Base-by-base conservation (phyloP, 805 yeast species). In the Candida adriatica region DNA sequence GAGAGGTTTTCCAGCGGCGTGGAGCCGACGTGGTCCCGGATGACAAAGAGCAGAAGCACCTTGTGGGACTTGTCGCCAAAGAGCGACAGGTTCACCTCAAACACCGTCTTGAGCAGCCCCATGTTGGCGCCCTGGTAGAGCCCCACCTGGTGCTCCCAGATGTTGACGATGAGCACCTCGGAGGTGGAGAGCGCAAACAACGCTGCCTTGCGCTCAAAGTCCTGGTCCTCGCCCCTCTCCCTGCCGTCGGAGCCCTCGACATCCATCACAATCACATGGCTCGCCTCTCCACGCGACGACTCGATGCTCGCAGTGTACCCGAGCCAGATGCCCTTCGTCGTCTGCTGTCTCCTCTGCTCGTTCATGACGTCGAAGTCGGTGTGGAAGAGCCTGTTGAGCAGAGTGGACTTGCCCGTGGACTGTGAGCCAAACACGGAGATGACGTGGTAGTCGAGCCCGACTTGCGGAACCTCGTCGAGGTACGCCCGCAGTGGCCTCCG, bases 181-280 rank as follows among this genome's bases (percentile, higher is more conserved):
- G 92, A 77, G 0, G 96, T 88, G 8, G 96, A 75, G 39, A 92
- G 64, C 0, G 98, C 97, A 64, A 92, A 92, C 26, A 92, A 62
- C 0, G 97, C 97, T 2, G 96, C 88, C 47, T 92, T 92, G 36
- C 98, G 73, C 59, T 92, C 98, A 56, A 92, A 92, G 59, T 92
- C 98, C 58, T 92, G 96, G 58, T 92, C 97, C 49, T 92, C 98
- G 16, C 97, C 97, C 34, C 96, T 73, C 59, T 92, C 98, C 38
- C 96, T 72, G 29, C 98, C 97, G 61, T 92, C 98, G 1, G 96
- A 88, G 29, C 98, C 98, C 60, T 92, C 98, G n/a, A 92, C 97
- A 53, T 92, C 98, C 70, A 92, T 71, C 3, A 92, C 94, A 39
- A 85, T 69, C 8, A 86, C 64, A 41, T 75, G 66, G 6, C 44